A percentile compares a stretch with the other conserved stretches of the same genome.
These are phyloP conservation scores for Yamadazyma pseudoaaseri DNA, from an alignment of 1,139 yeast genomes.

Conservation along the genomic window DNA sequence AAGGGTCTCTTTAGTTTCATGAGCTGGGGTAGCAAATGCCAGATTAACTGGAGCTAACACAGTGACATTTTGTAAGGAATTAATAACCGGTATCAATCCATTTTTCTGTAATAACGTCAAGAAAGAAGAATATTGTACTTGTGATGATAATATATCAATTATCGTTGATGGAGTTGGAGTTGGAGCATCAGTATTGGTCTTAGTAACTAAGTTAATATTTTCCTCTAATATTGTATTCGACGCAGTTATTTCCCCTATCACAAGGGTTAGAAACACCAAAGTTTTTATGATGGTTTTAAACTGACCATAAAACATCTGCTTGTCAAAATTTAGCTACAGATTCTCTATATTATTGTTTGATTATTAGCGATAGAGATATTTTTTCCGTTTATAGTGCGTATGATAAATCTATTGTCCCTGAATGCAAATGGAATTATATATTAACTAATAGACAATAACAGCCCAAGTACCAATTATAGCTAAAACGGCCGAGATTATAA, in stretches of 20 bases:
- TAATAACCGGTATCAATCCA: slow-evolving; percentile 69
- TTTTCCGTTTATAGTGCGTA: too few relatives aligned
- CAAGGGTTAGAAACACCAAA: too few relatives aligned
- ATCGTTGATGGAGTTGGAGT: slow-evolving; percentile 50
- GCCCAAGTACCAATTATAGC: slow-evolving; percentile 44
- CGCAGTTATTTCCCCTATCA: too few relatives aligned
- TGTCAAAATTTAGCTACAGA: too few relatives aligned
- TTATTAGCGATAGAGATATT: too few relatives aligned
- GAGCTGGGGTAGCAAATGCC: slow-evolving; percentile 50
- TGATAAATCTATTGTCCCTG: too few relatives aligned
- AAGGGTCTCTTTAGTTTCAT: slow-evolving; percentile 16
- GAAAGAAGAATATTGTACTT: slow-evolving; percentile 72
- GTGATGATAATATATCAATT: slow-evolving; percentile 71
- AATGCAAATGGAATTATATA: too few relatives aligned
- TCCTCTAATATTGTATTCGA: too few relatives aligned
- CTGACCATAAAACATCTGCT: too few relatives aligned
- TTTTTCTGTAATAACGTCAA: slow-evolving; percentile 62
- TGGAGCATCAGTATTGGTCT: slow-evolving; percentile 4
- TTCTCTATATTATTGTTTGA: too few relatives aligned
- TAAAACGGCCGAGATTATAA: slow-evolving; percentile 24
- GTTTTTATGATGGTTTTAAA: too few relatives aligned
- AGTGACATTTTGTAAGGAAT: slow-evolving; percentile 65
- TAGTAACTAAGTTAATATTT: neutral
- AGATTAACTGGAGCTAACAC: slow-evolving; percentile 84
- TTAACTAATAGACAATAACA: slow-evolving; percentile 19